Evolutionary conservation across 2,329 filamentous ascomycete genomes (phyloP), one percentile per base, ranked within the genome.

Genomic region (Xylariaceae sp.): DNA sequence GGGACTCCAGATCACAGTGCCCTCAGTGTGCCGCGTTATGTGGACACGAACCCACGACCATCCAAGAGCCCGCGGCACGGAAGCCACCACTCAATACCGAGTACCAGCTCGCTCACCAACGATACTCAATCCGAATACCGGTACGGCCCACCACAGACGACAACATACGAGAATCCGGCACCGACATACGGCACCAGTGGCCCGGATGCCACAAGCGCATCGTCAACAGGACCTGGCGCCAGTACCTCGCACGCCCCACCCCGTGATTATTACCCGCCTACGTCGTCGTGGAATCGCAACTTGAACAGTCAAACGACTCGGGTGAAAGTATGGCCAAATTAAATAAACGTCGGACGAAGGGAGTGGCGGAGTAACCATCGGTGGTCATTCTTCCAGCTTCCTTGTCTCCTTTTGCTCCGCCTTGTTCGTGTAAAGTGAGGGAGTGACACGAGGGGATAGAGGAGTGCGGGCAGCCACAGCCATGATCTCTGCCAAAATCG

Each of bases 11-110:
- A 79, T 40, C 74, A 79, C 49, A 73, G 70, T 54, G 72, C 72
- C 18, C 72, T 82, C 51, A 80, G 72, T 61, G 75, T 83, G 43
- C 80, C 80, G 10, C 74, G 80, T 58, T 84, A 83, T 61, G 74
- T 83, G 45, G 80, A 83, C 63, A 72, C 67, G 59, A 80, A 77
- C 59, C 73, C 77, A 5, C 74, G 80, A 19, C 79, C 80, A 15
- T 69, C 76, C 36, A 84, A 84, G 68, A 81, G 79, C 60, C 79
- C 80, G 0, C 75, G 81, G 2, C 77, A 81, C 55, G 72, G 70
- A 10, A 76, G 73, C 64, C 78, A 83, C 58, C 77, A 78, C 47
- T 81, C 80, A 1, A 71, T 81, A 32, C 77, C 80, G 54, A 77
- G 76, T 61, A 68, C 70, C 12, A 71, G 73, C 37, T 79, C 80